These are phyloP conservation scores for Blastocystis sp. DNA, from an alignment of 352 stramenopile genomes.

Conservation along the genomic window DNA sequence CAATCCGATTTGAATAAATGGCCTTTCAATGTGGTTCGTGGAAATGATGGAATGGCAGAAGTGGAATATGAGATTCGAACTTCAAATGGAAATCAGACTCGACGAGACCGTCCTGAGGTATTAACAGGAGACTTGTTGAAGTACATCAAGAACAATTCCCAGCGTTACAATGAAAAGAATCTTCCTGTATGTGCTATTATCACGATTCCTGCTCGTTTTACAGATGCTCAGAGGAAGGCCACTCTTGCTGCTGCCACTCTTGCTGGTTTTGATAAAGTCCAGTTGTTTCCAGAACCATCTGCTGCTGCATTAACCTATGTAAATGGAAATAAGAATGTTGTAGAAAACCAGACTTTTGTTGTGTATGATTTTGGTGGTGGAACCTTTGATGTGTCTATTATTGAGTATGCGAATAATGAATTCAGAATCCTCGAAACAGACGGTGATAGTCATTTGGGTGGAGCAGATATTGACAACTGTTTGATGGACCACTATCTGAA, in stretches of 20 bases:
- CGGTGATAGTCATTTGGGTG: conserved; percentile 95
- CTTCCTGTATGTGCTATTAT: neutral
- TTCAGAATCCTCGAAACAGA: conserved; percentile 88
- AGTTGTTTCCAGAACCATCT: conserved; percentile 78
- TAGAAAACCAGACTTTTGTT: neutral
- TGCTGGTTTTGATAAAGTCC: conserved; percentile 88
- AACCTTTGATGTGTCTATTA: conserved; percentile 88
- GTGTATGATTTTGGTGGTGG: conserved; percentile 72
- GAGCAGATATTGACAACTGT: conserved; percentile 96
- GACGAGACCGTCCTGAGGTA: neutral
- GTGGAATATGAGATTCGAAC: neutral
- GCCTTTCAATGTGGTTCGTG: conserved; percentile 28
- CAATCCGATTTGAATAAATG: neutral
- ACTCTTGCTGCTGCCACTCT: conserved; percentile 73
- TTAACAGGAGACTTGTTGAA: neutral
- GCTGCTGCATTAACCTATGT: conserved; percentile 67
- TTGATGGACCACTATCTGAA: conserved; percentile 73
- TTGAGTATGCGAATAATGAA: conserved; percentile 91
- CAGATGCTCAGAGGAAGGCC: conserved; percentile 75
- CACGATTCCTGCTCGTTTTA: neutral
- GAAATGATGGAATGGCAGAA: neutral
- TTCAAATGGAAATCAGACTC: neutral
- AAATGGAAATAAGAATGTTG: conserved; percentile 67
- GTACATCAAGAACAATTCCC: neutral
- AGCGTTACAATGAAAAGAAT: neutral